These are phyloP conservation scores for Fusarium kyushuense DNA, from an alignment of 2,329 filamentous ascomycete genomes.

Conservation along the genomic window DNA sequence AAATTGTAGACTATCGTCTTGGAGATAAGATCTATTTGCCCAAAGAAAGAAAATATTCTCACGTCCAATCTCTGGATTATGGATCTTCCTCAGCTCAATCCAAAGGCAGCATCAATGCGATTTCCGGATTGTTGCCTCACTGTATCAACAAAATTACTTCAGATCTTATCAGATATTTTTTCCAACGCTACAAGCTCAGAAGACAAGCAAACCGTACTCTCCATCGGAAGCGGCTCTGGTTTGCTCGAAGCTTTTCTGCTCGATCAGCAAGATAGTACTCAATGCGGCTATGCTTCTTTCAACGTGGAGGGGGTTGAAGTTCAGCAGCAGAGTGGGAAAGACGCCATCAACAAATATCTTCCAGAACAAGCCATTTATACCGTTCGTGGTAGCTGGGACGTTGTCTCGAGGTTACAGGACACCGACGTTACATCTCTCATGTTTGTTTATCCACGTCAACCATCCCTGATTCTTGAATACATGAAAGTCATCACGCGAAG, in stretches of 20 bases:
- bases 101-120: conserved; percentile 32
- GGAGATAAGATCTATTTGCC: neutral
- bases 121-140: conserved; percentile 49
- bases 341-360: conserved; percentile 45
- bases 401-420: conserved; percentile 45
- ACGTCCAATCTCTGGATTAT: conserved; percentile 7
- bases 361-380: conserved; percentile 45
- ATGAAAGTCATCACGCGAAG: conserved; percentile 22
- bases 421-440: conserved; percentile 43
- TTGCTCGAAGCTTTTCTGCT: conserved; percentile 46
- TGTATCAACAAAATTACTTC: conserved; percentile 45
- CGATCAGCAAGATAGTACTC: neutral
- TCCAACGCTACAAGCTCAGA: neutral
- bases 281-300: neutral
- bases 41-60: neutral
- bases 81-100: conserved; percentile 32
- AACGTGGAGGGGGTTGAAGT: conserved; percentile 48
- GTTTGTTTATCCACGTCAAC: conserved; percentile 54
- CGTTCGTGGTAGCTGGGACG: conserved; percentile 51
- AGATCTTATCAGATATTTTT: conserved; percentile 27
- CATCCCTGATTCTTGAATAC: conserved; percentile 47
- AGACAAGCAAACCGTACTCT: conserved; percentile 40
- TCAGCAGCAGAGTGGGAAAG: conserved; percentile 27
- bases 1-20: neutral
- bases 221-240: conserved; percentile 50